Evolutionary conservation across 768 basidiomycete genomes (phyloP), one percentile per base, ranked within the genome.

Genomic region (Auricularia heimuer): DNA sequence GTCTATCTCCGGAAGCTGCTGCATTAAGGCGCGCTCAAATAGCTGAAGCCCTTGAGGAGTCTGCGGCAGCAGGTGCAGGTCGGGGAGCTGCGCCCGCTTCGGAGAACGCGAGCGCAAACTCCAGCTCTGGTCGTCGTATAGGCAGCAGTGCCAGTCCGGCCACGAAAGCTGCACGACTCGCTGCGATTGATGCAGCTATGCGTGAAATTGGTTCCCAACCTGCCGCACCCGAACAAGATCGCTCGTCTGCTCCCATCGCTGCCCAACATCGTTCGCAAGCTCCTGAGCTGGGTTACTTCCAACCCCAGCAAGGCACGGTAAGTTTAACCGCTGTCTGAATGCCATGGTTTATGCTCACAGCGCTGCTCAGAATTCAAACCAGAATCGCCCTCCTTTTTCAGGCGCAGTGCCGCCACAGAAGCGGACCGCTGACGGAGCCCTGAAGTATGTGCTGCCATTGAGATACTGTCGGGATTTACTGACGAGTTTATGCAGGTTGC

Each of bases 291-390:
- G 83, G 83, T 34, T 82, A 81, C 1, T 85, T 81, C 68, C 76
- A 82, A 69, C 80, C 80, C 64, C 80, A 81, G 0, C 72, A 79
- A 61, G 81, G 78, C 29, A 72, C 77, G 73, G 83, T 83, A 68
- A 7, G 77, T 72, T 24, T 37, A 18, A 4, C 14, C 33, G 8
- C 47, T 11, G 47, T 51, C 6, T 18, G 10, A 18, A 4, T 11
- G 47, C 11, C 18, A 51, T 21, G 47, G 6, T 51, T 16, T 45
- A 45, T 51, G 47, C 47, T 16, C 10, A 51, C 6, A 51, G 18
- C 21, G 10, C 47, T 8, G 7, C 39, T 42, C 12, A 42, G 39
- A 42, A 14, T 18, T 51, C 16, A 18, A 51, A 21, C 21, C 47
- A 51, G 47, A 51, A 51, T 18, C 10, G 4, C 6, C 16, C 47